phyloP scores from a whole-genome alignment of 108 stramenopile species.

The Pelagomonas calceolata region DNA sequence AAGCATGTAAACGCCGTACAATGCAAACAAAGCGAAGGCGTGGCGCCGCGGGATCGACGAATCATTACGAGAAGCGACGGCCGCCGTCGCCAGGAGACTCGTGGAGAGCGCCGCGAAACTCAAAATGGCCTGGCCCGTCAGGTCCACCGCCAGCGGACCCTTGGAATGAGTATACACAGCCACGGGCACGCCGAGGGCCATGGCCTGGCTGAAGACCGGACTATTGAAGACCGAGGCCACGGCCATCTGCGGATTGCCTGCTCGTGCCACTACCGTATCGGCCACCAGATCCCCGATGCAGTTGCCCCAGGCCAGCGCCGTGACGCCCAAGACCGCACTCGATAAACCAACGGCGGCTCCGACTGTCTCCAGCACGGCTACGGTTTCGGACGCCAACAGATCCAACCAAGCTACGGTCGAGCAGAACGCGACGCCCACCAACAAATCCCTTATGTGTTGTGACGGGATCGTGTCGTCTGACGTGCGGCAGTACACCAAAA shows the following conservation, averaged over 20 bases:
- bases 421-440: constrained; percentile 9
- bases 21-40: not conserved
- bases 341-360: constrained; percentile 20
- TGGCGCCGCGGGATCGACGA: not conserved
- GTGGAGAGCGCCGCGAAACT: not conserved
- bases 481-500: not conserved
- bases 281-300: constrained; percentile 37
- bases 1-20: not conserved
- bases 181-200: constrained; percentile 8
- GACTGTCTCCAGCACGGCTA: constrained; percentile 21
- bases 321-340: constrained; percentile 31
- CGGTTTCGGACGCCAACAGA: constrained; percentile 29
- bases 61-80: not conserved
- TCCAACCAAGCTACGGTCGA: constrained; percentile 32
- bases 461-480: not conserved
- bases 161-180: not conserved
- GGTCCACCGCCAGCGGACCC: not conserved
- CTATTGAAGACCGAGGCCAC: constrained; percentile 5
- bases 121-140: constrained; percentile 2
- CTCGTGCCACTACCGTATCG: constrained; percentile 31
- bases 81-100: not conserved
- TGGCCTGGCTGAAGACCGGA: not conserved
- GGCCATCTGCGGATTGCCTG: constrained; percentile 2
- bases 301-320: constrained; percentile 49
- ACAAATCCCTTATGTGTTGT: not conserved